These are phyloP conservation scores for Colletotrichum orbiculare DNA, from an alignment of 2,329 filamentous ascomycete genomes.

Conservation along the genomic window DNA sequence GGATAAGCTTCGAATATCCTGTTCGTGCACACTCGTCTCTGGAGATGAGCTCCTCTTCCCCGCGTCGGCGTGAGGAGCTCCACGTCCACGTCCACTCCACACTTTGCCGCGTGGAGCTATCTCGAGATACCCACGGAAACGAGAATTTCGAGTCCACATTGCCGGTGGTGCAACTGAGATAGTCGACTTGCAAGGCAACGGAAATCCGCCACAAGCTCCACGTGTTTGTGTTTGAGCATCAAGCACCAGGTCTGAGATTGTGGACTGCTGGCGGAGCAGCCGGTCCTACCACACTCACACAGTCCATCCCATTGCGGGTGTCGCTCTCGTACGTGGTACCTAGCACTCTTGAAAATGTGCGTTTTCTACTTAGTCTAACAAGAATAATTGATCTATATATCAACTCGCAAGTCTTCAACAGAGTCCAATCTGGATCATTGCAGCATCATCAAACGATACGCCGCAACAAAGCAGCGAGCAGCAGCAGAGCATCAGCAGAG, in stretches of 20 bases:
- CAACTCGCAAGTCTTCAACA: not conserved
- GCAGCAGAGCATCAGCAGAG: no score
- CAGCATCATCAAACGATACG: not conserved
- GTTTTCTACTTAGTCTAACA: not conserved
- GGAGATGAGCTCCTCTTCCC: slow-evolving; percentile 21
- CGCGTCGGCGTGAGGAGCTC: slow-evolving; percentile 15
- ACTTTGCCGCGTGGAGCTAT: slow-evolving; percentile 10
- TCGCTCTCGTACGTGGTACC: no score
- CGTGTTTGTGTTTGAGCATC: not conserved
- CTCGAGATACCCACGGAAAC: not conserved
- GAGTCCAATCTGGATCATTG: not conserved
- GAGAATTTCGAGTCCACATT: not conserved
- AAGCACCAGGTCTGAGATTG: slow-evolving; percentile 1
- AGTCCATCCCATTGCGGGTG: not conserved
- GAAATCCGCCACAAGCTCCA: slow-evolving; percentile 16
- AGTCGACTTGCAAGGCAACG: not conserved
- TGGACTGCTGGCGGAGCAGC: slow-evolving; percentile 26
- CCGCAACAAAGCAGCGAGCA: rapidly evolving
- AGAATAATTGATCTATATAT: not conserved
- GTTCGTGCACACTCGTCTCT: not conserved
- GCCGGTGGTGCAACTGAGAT: not conserved
- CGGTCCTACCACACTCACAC: not conserved
- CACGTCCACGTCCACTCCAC: slow-evolving; percentile 20
- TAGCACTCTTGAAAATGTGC: not conserved
- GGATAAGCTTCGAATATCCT: not conserved